Percentiles rank a stretch among this genome's conserved stretches.
These are phyloP conservation scores for Fistulifera pelliculosa DNA, from an alignment of 108 stramenopile species.

Conservation along the genomic window DNA sequence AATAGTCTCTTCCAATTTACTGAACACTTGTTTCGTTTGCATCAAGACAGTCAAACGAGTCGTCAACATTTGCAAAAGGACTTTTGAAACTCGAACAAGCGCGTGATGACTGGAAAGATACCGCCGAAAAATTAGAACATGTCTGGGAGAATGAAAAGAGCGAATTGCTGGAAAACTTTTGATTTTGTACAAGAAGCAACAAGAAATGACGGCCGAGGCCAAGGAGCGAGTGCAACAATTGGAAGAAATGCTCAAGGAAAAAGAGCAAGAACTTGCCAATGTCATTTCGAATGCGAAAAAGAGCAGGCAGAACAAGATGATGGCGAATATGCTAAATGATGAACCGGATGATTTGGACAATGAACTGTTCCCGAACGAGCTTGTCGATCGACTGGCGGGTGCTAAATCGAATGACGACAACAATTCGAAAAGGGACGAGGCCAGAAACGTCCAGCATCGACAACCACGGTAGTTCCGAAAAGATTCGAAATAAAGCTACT, in stretches of 20 bases:
- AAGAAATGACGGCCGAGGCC: slow-evolving; percentile 2
- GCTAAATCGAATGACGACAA: too few species aligned
- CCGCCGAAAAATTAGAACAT: slow-evolving; percentile 21
- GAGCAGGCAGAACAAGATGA: neutral
- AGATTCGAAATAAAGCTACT: slow-evolving; percentile 4
- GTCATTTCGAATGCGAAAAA: slow-evolving; percentile 2
- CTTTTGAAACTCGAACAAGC: neutral
- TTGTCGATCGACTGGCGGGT: too few species aligned
- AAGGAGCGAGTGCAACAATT: slow-evolving; percentile 8
- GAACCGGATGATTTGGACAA: neutral
- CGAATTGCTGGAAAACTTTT: slow-evolving; percentile 16
- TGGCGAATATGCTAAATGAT: neutral
- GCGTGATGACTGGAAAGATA: slow-evolving; percentile 26
- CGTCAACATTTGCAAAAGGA: too few species aligned
- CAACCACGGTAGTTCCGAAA: neutral
- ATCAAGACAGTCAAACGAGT: too few species aligned
- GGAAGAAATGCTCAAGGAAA: slow-evolving; percentile 3
- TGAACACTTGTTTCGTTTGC: too few species aligned
- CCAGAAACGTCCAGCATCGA: neutral
- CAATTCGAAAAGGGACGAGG: neutral
- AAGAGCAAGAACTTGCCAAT: slow-evolving; percentile 1
- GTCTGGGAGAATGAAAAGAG: slow-evolving; percentile 27
- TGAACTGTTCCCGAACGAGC: too few species aligned
- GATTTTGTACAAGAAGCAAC: slow-evolving; percentile 15
- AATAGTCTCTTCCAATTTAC: too few species aligned